These are phyloP conservation scores for Debaryomycetaceae sp. DNA, from an alignment of 1,139 yeast species.

Conservation along the genomic window DNA sequence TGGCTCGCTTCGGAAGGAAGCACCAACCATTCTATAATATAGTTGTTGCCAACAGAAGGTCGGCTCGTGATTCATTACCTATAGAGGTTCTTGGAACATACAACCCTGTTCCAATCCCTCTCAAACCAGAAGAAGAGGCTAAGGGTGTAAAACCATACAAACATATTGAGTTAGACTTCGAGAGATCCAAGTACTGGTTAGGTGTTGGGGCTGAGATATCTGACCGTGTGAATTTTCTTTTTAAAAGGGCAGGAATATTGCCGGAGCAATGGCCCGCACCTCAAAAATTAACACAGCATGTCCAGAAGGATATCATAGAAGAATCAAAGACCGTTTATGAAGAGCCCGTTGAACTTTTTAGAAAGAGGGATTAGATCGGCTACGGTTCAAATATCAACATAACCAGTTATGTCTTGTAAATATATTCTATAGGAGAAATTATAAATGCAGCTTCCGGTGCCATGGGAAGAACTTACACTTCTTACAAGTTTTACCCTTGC, in stretches of 20 bases:
- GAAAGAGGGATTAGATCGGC: conserved; percentile 26
- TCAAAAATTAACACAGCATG: conserved; percentile 32
- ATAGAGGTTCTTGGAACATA: conserved; percentile 95
- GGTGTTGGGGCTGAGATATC: conserved; percentile 99
- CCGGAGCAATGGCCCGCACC: conserved; percentile 71
- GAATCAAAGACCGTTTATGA: conserved; percentile 28
- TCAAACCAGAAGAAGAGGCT: conserved; percentile 55
- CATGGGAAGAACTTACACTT: conserved; percentile 6
- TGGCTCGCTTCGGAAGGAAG: conserved; percentile 90
- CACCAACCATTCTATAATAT: conserved; percentile 88
- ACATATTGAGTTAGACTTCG: conserved; percentile 79
- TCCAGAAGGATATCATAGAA: conserved; percentile 27
- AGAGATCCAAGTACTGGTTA: conserved; percentile 93
- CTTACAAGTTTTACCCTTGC: conserved; percentile 1
- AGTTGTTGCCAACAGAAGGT: conserved; percentile 73
- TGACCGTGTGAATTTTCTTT: conserved; percentile 70
- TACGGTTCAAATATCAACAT: neutral
- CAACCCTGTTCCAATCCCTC: conserved; percentile 76
- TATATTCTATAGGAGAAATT: conserved; percentile 1
- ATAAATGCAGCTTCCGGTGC: conserved; percentile 2
- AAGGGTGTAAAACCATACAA: conserved; percentile 63
- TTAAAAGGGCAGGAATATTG: conserved; percentile 76
- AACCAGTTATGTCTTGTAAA: conserved; percentile 5
- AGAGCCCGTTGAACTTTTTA: conserved; percentile 30
- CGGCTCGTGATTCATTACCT: conserved; percentile 82